phyloP scores from a whole-genome alignment of 371 early-diverging fungal species.

The Circinella minor region DNA sequence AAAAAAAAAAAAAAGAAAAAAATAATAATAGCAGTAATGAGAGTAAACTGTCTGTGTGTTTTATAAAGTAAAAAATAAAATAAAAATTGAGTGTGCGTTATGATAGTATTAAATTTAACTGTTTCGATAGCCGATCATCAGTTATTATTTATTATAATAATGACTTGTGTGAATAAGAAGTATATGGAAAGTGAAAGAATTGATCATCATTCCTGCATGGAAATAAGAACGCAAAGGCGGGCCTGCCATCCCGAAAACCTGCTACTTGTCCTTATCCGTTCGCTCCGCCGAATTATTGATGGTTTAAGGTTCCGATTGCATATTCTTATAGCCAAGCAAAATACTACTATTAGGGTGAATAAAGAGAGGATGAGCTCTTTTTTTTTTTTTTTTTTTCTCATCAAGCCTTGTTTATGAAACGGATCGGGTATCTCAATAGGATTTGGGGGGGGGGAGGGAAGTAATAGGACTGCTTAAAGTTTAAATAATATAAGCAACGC shows the following conservation, averaged over 20 bases:
- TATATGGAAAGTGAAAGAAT: too few species aligned
- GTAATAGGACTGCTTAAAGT: background rate
- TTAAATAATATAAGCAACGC: background rate
- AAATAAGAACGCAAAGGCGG: background rate
- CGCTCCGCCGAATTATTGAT: conserved; percentile 5
- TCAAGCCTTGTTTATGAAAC: conserved; percentile 2
- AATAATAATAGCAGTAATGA: background rate
- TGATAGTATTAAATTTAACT: background rate
- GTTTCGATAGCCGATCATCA: conserved; percentile 6
- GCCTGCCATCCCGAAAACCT: background rate
- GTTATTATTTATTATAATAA: background rate
- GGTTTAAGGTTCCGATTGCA: conserved; percentile 5
- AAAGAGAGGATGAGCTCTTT: background rate
- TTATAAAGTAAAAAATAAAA: too few species aligned
- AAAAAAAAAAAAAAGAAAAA: too few species aligned
- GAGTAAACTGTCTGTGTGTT: background rate
- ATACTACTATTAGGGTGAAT: too few species aligned
- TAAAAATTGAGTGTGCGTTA: background rate
- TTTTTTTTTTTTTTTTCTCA: conserved; percentile 1
- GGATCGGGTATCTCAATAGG: conserved; percentile 6
- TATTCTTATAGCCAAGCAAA: background rate
- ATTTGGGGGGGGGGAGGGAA: too few species aligned
- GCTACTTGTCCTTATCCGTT: background rate
- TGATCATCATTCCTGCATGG: conserved; percentile 7
- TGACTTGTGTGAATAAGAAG: too few species aligned